phyloP scores from a whole-genome alignment of 306 rosid genomes.

The Cicer cuneatum region DNA sequence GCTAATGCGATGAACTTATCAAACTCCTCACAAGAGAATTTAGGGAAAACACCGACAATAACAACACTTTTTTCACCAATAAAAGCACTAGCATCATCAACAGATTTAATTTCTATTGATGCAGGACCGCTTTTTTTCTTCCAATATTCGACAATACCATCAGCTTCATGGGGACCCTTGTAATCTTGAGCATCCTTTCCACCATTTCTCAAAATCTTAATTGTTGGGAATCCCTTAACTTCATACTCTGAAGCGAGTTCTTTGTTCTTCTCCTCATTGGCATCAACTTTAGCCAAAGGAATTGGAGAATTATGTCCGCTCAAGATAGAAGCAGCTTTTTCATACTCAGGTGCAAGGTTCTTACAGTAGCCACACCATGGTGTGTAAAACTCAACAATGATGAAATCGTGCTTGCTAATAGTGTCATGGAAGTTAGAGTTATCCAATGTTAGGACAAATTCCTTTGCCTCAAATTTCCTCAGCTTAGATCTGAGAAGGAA shows the following conservation, averaged over 20 bases:
- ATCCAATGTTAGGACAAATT: constrained; percentile 82
- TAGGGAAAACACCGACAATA: constrained; percentile 80
- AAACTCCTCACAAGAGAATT: constrained; percentile 83
- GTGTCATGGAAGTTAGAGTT: constrained; percentile 79
- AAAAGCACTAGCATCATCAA: constrained; percentile 63
- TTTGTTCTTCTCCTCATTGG: constrained; percentile 68
- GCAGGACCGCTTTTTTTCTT: constrained; percentile 92
- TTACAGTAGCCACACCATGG: constrained; percentile 99
- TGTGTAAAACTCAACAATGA: constrained; percentile 93
- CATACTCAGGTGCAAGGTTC: constrained; percentile 95
- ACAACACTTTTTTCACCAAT: constrained; percentile 68
- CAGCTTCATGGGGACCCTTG: constrained; percentile 92
- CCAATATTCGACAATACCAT: constrained; percentile 80
- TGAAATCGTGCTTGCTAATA: constrained; percentile 73
- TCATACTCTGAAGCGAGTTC: constrained; percentile 65
- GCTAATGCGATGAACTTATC: constrained; percentile 65
- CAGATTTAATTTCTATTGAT: constrained; percentile 71
- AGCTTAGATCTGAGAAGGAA: constrained; percentile 49
- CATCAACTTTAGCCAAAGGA: constrained; percentile 83
- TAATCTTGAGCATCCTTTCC: constrained; percentile 80
- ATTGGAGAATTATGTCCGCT: constrained; percentile 74
- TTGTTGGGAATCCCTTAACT: constrained; percentile 77
- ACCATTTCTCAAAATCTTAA: constrained; percentile 83
- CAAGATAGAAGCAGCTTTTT: constrained; percentile 83
- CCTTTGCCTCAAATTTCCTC: constrained; percentile 70